These are phyloP conservation scores for Quercus robur DNA, from an alignment of 306 rosid genomes.

Conservation along the genomic window DNA sequence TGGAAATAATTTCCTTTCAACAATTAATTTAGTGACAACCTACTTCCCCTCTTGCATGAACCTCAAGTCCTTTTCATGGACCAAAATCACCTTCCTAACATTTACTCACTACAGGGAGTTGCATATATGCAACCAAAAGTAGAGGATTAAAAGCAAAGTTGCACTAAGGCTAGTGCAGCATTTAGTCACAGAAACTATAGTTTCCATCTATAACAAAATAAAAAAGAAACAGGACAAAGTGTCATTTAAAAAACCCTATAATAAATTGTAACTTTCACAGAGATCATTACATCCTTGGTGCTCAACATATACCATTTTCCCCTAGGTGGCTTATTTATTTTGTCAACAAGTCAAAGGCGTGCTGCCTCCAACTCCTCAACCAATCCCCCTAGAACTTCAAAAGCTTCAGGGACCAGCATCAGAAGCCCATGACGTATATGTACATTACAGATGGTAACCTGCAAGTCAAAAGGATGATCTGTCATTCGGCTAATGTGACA, in stretches of 20 bases:
- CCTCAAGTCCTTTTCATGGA: not conserved
- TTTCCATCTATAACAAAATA: not conserved
- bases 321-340: slow-evolving; percentile 84
- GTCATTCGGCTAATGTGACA: not conserved
- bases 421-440: slow-evolving; percentile 79
- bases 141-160: not conserved
- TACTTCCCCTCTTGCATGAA: not conserved
- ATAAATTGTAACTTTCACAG: too few relatives aligned
- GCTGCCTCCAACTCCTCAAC: slow-evolving; percentile 90
- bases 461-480: slow-evolving; percentile 25
- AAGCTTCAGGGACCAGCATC: slow-evolving; percentile 81
- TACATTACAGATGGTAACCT: slow-evolving; percentile 75
- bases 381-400: slow-evolving; percentile 74
- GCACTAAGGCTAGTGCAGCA: not conserved
- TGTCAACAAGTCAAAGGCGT: slow-evolving; percentile 64
- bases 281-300: slow-evolving; percentile 10
- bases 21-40: not conserved
- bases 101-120: not conserved
- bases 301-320: slow-evolving; percentile 60
- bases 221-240: too few relatives aligned
- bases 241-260: too few relatives aligned
- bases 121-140: not conserved
- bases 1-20: not conserved
- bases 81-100: too few relatives aligned
- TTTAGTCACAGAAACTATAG: not conserved